Base-by-base conservation (phyloP, 1,284 basidiomycete genomes). In the Pholiota adiposa region DNA sequence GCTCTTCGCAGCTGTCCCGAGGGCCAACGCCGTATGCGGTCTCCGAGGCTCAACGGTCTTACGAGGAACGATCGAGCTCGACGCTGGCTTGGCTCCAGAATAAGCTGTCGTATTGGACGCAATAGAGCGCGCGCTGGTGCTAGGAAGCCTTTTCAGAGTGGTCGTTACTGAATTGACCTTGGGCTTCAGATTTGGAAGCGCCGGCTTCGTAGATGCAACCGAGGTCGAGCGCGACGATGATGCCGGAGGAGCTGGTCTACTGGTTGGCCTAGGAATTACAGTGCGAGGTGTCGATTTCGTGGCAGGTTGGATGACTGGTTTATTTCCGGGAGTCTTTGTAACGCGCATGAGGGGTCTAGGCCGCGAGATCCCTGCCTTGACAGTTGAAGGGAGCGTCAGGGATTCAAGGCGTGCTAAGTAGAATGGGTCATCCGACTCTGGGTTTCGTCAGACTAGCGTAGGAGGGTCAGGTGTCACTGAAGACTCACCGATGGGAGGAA, bases 401-500 rank as follows among this genome's bases (percentile, higher is more conserved):
- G 33, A 25, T 51, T 67, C 59, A 5, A 56, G 21, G 19, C 67
- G 65, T 31, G 63, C 65, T 18, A 66, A 36, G 48, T 54, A 44
- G 51, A 69, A 69, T 23, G 67, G 67, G 34, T 69, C 67, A 29
- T 69, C 67, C 6, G 67, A 66, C 59, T 60, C 67, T 69, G 16
- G 34, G 3, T 14, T 18, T 40, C 3, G 29, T 3, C 33, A 33
- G 7, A 38, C 14, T 33, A 29, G 14, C 3, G 19, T 9, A 54
- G 8, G 1, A 31, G 8, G 36, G 14, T 6, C 21, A 33, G 2
- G 5, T 2, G 14, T 25, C 14, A n/a, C n/a, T n/a, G n/a, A 9
- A 16, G 9, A 59, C 71, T 40, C 61, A 80, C 78, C 75, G 4
- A 82, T 65, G 46, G 75, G 72, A 25, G 67, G 73, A 51, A 77